These are phyloP conservation scores for Draba incana DNA, from an alignment of 345 rosid genomes.

Conservation along the genomic window DNA sequence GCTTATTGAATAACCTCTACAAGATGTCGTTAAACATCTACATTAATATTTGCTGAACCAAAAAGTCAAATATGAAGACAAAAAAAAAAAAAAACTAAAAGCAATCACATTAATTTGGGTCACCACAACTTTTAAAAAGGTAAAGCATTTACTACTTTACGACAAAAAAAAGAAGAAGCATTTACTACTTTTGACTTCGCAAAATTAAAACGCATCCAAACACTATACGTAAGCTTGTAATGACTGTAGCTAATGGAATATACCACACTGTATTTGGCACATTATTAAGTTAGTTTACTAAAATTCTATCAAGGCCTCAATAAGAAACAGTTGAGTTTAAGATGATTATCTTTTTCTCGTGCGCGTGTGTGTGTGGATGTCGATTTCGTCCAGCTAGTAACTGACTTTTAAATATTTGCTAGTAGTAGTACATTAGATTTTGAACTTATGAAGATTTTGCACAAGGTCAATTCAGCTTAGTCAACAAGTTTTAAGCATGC, in stretches of 20 bases:
- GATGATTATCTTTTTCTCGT: too few species aligned
- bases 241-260: neutral
- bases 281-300: too few species aligned
- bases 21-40: neutral
- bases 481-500: slow-evolving; percentile 34
- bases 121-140: neutral
- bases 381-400: neutral
- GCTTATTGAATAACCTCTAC: too few species aligned
- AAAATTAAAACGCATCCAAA: slow-evolving; percentile 35
- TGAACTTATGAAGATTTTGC: neutral
- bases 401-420: neutral
- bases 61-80: slow-evolving; percentile 28
- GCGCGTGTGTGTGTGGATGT: neutral
- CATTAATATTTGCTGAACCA: neutral
- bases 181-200: slow-evolving; percentile 28
- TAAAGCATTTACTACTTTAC: slow-evolving; percentile 23
- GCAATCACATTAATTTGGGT: slow-evolving; percentile 15
- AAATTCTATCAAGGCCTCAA: neutral
- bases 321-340: neutral
- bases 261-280: slow-evolving; percentile 8
- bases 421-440: too few species aligned
- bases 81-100: neutral
- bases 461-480: slow-evolving; percentile 27
- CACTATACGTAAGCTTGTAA: slow-evolving; percentile 19
- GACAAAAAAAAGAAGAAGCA: too few species aligned